Base-by-base conservation (phyloP, 2,329 filamentous ascomycete genomes). In the Hymenoscyphus linearis region DNA sequence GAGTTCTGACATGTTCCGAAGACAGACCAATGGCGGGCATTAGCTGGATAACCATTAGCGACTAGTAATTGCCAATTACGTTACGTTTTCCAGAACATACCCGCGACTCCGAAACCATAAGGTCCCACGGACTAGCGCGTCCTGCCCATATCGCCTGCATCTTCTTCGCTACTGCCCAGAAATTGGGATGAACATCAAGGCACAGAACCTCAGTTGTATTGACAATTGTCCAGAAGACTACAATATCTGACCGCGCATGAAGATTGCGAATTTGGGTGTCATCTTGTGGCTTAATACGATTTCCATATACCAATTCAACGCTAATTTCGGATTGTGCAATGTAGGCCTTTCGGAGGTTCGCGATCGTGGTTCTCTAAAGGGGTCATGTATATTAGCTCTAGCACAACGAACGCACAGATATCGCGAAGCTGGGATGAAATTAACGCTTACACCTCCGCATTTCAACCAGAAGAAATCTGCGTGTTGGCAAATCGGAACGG, bases 221-320 rank as follows among this genome's bases (percentile, higher is more conserved):
- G 9, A 59, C 60, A 37, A 59, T 58, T 13, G 59, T 60, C 61
- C 74, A 27, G 44, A 66, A 54, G 13, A 58, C 40, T 16, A 65
- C 35, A 26, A 64, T 26, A 40, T 65, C 57, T 22, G 52, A 27
- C 7, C 36, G 31, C 3, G 31, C 22, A 50, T 55, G 44, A 12
- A 64, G 27, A 18, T 52, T 9, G 12, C 56, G 60, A 37, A 64
- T 53, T 52, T 61, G 52, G 6, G 52, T 60, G 3, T 59, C 25
- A 34, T 58, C 25, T 22, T 26, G n/a, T 52, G 25, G 50, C 14
- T 31, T 26, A 3, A 52, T 3, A 22, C 50, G 50, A 26, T 26
- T 12, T 5, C 22, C 25, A n/a, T 26, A 52, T 16, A 31, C 12
- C 10, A 31, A 52, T 27, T 52, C 22, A 12, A 52, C 22, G 22